Base-by-base conservation (phyloP, 2,329 filamentous ascomycete genomes). In the Curvularia sp. region DNA sequence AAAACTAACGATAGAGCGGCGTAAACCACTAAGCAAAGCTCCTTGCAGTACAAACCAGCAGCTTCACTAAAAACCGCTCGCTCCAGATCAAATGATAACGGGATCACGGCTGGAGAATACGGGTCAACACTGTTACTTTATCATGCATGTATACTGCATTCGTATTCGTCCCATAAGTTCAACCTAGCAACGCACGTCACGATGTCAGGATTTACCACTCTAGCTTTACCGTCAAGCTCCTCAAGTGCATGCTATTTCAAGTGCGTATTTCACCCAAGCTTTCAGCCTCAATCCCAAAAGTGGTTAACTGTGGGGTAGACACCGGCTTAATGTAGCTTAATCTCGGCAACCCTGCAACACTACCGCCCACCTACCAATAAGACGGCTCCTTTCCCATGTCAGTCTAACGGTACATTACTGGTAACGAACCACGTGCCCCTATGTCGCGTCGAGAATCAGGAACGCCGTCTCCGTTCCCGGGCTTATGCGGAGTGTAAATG, bases 321-420 rank as follows among this genome's bases (percentile, higher is more conserved):
- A 28, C 35, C 55, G 53, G 55, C 51, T 63, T 57, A 58, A 63
- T 61, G 55, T 63, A 61, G 58, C 52, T 58, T 58, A 61, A 63
- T 63, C 35, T 58, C 55, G 46, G 56, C 49, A 55, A 54, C 44
- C 51, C 31, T 51, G 51, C 41, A n/a, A 48, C 33, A 41, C 31
- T 41, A 24, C 22, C 18, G 49, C 41, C 30, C 20, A 38, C 44
- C 41, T 44, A 33, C 51, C 55, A 58, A 57, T 46, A 35, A 43
- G 41, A 20, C 20, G 15, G 15, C 44, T 22, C 6, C 26, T 43
- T 26, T 26, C 28, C 24, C 43, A 53, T 49, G 22, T 49, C 26
- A 39, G 22, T 10, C 13, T 22, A 31, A 42, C 28, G 7, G 31
- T 35, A 46, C 15, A 38, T 50, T 38, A 24, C 35, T 49, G 24